Evolutionary conservation across 257 asterid species (phyloP).

Genomic region (Linaria vulgaris): DNA sequence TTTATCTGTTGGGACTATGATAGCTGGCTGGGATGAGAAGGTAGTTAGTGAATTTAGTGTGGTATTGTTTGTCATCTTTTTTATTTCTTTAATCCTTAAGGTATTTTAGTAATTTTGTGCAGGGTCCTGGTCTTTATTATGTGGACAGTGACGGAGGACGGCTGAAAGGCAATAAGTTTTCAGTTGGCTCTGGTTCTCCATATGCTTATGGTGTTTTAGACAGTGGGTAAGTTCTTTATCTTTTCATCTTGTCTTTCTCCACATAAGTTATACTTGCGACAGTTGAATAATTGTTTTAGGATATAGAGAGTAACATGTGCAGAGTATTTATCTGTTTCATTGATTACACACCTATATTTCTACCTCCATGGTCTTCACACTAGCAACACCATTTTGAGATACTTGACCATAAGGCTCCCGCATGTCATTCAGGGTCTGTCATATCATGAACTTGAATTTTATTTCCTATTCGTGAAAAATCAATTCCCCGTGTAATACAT

Average conservation of each 20-base stretch:
- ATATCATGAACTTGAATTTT: background rate
- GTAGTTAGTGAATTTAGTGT: slow-evolving; percentile 34
- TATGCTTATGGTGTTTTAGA: slow-evolving; percentile 95
- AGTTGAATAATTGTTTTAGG: too few species aligned
- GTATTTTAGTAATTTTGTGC: too few species aligned
- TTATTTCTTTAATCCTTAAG: too few species aligned
- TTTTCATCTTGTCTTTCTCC: background rate
- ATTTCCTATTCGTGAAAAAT: background rate
- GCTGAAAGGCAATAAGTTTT: slow-evolving; percentile 88
- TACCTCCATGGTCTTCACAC: background rate
- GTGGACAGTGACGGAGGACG: slow-evolving; percentile 99
- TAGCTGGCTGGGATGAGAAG: slow-evolving; percentile 99
- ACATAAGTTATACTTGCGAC: background rate
- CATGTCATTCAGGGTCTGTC: background rate
- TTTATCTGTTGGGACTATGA: slow-evolving; percentile 90
- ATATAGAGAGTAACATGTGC: background rate
- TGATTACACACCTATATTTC: background rate
- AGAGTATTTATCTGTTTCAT: background rate
- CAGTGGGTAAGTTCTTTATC: slow-evolving; percentile 64
- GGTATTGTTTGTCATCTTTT: background rate
- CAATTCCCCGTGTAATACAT: background rate
- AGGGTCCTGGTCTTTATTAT: slow-evolving; percentile 96
- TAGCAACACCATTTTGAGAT: background rate
- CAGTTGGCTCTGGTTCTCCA: slow-evolving; percentile 99
- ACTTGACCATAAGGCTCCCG: background rate